Conservation (phyloP, 2,329 filamentous ascomycete genomes). For the Colletotrichum aenigma region DNA sequence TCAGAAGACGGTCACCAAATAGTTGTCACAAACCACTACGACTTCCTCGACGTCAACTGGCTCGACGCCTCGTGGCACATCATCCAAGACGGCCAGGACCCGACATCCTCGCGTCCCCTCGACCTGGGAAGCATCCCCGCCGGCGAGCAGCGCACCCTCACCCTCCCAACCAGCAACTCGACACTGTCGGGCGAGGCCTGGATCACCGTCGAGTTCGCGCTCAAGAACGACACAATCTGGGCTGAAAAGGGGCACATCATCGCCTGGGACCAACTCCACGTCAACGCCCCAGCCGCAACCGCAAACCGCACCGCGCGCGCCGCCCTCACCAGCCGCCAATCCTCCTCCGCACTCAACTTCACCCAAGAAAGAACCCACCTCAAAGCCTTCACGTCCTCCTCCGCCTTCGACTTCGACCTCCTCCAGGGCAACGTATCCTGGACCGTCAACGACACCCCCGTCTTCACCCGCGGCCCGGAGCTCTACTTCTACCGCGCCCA, state of each 20-base stretch:
- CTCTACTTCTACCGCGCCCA: constrained; percentile 20
- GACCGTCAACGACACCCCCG: constrained; percentile 2
- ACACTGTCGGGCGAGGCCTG: constrained; percentile 1
- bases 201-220: constrained; percentile 14
- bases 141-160: background rate
- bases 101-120: background rate
- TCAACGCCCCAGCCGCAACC: background rate
- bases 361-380: background rate
- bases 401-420: constrained; percentile 18
- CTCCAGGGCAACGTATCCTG: constrained; percentile 22
- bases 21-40: constrained; percentile 56
- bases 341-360: background rate
- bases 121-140: background rate
- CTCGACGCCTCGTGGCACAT: constrained; percentile 48
- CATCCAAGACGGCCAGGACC: background rate
- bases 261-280: constrained; percentile 22
- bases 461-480: constrained; percentile 21
- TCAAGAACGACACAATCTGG: constrained; percentile 15
- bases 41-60: constrained; percentile 56
- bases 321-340: background rate
- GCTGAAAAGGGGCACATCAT: constrained; percentile 16
- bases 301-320: background rate
- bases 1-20: constrained; percentile 41
- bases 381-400: background rate
- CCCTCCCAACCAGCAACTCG: background rate